A percentile compares a stretch with the other conserved stretches of the same genome.
Evolutionary conservation across 768 basidiomycete species (phyloP).

Genomic region (Neoboletus subvelutipes): DNA sequence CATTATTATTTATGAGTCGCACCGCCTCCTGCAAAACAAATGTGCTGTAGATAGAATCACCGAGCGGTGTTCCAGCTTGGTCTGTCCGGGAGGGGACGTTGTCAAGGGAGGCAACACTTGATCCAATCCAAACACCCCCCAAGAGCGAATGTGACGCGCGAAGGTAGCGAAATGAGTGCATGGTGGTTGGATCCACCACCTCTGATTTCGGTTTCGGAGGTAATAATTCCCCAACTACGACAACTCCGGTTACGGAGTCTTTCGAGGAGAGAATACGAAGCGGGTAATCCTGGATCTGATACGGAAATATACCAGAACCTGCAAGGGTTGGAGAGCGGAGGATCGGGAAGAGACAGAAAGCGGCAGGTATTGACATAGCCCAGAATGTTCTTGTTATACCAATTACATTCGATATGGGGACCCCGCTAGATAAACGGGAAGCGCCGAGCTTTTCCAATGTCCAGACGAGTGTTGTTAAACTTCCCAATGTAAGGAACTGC

Average conservation of each 20-base stretch:
- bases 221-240: slow-evolving; percentile 76
- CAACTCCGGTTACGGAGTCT: slow-evolving; percentile 73
- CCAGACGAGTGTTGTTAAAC: slow-evolving; percentile 16
- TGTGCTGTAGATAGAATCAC: slow-evolving; percentile 80
- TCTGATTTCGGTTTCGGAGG: slow-evolving; percentile 36
- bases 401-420: background rate
- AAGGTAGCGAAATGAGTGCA: slow-evolving; percentile 58
- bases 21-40: slow-evolving; percentile 88
- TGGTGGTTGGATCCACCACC: slow-evolving; percentile 25
- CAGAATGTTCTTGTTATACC: slow-evolving; percentile 7
- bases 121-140: slow-evolving; percentile 78
- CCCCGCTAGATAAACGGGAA: background rate
- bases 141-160: slow-evolving; percentile 65
- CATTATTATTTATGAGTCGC: slow-evolving; percentile 60
- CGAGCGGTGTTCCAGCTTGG: slow-evolving; percentile 51
- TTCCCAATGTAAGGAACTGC: slow-evolving; percentile 28
- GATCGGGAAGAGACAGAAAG: slow-evolving; percentile 38
- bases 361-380: slow-evolving; percentile 24
- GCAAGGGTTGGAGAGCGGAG: slow-evolving; percentile 58
- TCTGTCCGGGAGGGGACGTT: slow-evolving; percentile 46
- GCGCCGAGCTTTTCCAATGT: slow-evolving; percentile 1
- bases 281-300: slow-evolving; percentile 50
- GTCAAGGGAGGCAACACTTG: slow-evolving; percentile 44
- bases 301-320: slow-evolving; percentile 50
- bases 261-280: slow-evolving; percentile 67